phyloP scores from a whole-genome alignment of 2,329 filamentous ascomycete species.

The Pleomassaria siparia region DNA sequence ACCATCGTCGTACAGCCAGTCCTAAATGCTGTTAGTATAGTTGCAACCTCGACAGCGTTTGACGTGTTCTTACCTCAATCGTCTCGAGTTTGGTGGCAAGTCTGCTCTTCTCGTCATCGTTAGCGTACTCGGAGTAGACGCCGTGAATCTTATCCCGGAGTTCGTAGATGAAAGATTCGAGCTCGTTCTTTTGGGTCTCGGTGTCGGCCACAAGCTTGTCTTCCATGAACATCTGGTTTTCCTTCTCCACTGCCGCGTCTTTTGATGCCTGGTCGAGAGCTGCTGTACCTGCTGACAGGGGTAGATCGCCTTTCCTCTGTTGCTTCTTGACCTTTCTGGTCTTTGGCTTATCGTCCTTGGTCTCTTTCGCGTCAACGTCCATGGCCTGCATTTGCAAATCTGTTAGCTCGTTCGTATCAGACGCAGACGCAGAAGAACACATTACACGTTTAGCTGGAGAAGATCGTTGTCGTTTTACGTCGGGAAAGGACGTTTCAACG shows the following conservation, averaged over 20 bases:
- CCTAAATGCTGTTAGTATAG: slow-evolving; percentile 55
- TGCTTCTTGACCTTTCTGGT: slow-evolving; percentile 99
- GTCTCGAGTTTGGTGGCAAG: slow-evolving; percentile 80
- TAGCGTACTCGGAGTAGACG: slow-evolving; percentile 84
- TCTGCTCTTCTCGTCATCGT: slow-evolving; percentile 87
- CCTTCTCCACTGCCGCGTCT: slow-evolving; percentile 73
- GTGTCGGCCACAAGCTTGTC: slow-evolving; percentile 98
- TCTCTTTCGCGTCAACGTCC: slow-evolving; percentile 44
- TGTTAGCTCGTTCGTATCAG: slow-evolving; percentile 29
- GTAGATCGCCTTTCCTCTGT: slow-evolving; percentile 93
- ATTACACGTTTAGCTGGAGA: slow-evolving; percentile 22
- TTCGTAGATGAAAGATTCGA: slow-evolving; percentile 97
- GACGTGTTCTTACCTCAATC: slow-evolving; percentile 70
- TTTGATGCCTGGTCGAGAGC: slow-evolving; percentile 72
- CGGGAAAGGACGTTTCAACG: slow-evolving; percentile 16
- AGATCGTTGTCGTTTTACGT: slow-evolving; percentile 35
- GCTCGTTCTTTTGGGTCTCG: slow-evolving; percentile 99
- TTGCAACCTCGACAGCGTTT: slow-evolving; percentile 37
- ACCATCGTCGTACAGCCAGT: slow-evolving; percentile 98
- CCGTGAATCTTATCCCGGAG: slow-evolving; percentile 94
- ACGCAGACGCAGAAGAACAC: slow-evolving; percentile 27
- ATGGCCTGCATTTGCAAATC: slow-evolving; percentile 35
- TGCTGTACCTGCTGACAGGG: slow-evolving; percentile 79
- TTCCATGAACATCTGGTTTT: slow-evolving; percentile 91
- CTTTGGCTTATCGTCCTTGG: slow-evolving; percentile 61